Conservation (phyloP, 1,284 basidiomycete genomes). For the Cutaneotrichosporon dermatis region DNA sequence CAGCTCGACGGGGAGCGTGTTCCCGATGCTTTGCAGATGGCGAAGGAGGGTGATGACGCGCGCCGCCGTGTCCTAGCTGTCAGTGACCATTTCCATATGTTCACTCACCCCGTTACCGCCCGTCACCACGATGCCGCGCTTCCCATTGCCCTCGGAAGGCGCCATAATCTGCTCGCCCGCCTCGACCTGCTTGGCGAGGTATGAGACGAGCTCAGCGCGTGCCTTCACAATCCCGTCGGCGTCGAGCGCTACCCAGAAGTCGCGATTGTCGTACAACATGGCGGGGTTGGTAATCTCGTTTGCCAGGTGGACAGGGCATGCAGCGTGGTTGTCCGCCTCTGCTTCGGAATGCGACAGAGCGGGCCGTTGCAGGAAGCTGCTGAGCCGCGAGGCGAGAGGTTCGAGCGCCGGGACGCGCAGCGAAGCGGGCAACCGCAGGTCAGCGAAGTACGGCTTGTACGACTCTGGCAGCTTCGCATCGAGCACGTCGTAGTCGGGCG, state of each 20-base stretch:
- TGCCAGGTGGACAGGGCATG: conserved; percentile 34
- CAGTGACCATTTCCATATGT: too few relatives aligned
- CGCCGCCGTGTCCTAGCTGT: conserved; percentile 44
- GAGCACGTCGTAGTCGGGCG: background rate
- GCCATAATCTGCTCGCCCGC: conserved; percentile 33
- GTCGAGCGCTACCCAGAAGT: conserved; percentile 40
- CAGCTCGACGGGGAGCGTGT: conserved; percentile 49
- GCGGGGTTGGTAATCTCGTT: conserved; percentile 47
- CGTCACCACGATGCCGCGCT: conserved; percentile 4
- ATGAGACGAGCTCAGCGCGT: conserved; percentile 41
- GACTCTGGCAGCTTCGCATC: conserved; percentile 16
- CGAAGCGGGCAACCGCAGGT: conserved; percentile 15
- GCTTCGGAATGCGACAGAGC: conserved; percentile 23
- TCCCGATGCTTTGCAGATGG: conserved; percentile 41
- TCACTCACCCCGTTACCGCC: conserved; percentile 17
- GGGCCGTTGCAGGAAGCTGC: conserved; percentile 35
- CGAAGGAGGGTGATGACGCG: conserved; percentile 46
- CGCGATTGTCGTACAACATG: conserved; percentile 41
- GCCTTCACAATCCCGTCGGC: conserved; percentile 34
- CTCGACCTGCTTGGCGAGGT: conserved; percentile 32
- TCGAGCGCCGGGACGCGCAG: conserved; percentile 7
- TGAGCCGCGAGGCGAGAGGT: conserved; percentile 13
- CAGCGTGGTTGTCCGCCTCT: conserved; percentile 18
- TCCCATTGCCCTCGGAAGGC: background rate
- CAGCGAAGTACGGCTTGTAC: conserved; percentile 20